Evolutionary conservation across 2,329 filamentous ascomycete species (phyloP).

Genomic region (Cladorrhinum sp.): DNA sequence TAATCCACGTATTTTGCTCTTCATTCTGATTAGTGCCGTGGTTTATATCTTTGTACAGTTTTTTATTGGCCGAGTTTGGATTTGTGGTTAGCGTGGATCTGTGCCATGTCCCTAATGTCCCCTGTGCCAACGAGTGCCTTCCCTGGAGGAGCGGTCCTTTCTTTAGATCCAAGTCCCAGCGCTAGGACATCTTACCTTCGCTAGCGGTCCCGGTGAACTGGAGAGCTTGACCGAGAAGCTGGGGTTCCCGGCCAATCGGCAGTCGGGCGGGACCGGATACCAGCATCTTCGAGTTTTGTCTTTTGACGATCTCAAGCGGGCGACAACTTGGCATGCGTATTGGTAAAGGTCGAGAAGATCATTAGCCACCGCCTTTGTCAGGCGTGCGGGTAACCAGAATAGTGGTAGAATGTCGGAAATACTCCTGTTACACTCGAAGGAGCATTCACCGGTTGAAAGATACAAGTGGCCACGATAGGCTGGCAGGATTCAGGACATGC

Average conservation of each 20-base stretch:
- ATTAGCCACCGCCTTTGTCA: neutral
- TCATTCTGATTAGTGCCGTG: too few species aligned
- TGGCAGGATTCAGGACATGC: neutral
- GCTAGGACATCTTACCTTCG: neutral
- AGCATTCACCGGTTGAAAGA: neutral
- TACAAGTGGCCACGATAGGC: neutral
- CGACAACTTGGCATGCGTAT: neutral
- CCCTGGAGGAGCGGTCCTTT: too few species aligned
- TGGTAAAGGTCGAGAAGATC: neutral
- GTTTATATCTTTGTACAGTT: too few species aligned
- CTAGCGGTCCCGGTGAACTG: neutral
- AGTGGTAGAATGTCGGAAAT: neutral
- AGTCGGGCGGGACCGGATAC: neutral
- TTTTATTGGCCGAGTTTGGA: too few species aligned
- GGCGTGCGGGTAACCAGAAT: neutral
- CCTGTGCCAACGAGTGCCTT: neutral
- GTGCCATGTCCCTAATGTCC: too few species aligned
- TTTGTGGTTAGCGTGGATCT: too few species aligned
- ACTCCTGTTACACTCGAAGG: neutral
- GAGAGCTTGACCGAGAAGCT: neutral
- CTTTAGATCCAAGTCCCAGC: too few species aligned
- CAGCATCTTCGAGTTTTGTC: neutral
- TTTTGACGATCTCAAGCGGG: too few species aligned
- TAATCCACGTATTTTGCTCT: too few species aligned
- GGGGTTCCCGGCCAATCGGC: neutral